phyloP scores from a whole-genome alignment of 768 basidiomycete genomes.

The Russula brevipes region DNA sequence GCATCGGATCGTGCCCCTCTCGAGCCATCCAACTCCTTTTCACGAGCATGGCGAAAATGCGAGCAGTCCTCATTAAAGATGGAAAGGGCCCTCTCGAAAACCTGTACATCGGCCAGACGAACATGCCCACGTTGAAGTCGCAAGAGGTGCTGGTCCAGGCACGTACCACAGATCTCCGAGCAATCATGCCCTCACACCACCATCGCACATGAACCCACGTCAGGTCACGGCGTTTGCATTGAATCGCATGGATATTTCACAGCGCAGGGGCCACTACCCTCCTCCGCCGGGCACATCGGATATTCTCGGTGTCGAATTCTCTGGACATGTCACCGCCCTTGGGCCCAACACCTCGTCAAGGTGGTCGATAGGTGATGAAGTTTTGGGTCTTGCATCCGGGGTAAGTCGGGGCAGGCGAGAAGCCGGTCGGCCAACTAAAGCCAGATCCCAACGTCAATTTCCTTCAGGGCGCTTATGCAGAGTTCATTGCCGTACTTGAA shows the following conservation, averaged over 20 bases:
- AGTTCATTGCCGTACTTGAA: constrained; percentile 57
- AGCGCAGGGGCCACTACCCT: constrained; percentile 70
- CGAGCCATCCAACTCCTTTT: too few species aligned
- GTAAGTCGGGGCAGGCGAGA: constrained; percentile 41
- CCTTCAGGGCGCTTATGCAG: constrained; percentile 81
- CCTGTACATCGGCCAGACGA: constrained; percentile 68
- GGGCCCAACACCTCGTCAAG: constrained; percentile 33
- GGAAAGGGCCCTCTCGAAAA: constrained; percentile 70
- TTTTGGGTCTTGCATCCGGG: constrained; percentile 76
- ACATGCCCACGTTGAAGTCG: constrained; percentile 51
- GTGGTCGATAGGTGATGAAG: constrained; percentile 68
- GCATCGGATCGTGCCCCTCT: too few species aligned
- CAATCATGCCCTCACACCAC: neutral
- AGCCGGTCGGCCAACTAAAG: too few species aligned
- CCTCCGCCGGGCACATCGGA: constrained; percentile 56
- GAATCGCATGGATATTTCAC: constrained; percentile 80
- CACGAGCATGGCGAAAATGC: neutral
- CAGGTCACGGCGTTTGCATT: constrained; percentile 82
- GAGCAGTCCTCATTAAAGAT: constrained; percentile 53
- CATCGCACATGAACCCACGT: neutral
- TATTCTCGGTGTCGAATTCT: constrained; percentile 86
- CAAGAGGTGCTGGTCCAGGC: constrained; percentile 81
- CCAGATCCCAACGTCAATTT: too few species aligned
- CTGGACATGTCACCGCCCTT: constrained; percentile 50
- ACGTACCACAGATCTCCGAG: constrained; percentile 18